Evolutionary conservation across 257 asterid species (phyloP).

Genomic region (Solanum chmielewskii): DNA sequence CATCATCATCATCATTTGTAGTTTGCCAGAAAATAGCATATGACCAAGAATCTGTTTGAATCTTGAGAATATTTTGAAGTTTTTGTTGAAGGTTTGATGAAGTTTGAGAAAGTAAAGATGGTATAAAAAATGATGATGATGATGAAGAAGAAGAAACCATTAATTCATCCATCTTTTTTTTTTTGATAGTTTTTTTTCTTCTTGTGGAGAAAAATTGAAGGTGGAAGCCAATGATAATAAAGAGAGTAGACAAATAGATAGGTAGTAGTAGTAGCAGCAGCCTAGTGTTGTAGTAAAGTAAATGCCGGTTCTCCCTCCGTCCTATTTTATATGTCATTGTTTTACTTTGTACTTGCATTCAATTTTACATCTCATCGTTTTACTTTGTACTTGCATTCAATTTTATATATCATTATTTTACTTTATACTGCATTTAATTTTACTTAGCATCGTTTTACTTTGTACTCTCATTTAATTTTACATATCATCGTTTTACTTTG

Average conservation of each 20-base stretch:
- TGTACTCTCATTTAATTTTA: no score
- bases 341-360: no score
- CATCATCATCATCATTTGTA: constrained; percentile 22
- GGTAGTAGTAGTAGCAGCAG: no score
- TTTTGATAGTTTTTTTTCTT: no score
- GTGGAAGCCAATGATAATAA: background rate
- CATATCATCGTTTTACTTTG: no score
- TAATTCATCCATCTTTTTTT: background rate
- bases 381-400: accelerated
- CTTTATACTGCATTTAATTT: no score
- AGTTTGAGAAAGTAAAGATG: background rate
- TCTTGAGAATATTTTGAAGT: constrained; percentile 37
- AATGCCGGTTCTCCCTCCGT: no score
- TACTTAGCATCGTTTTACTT: no score
- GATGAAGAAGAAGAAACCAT: background rate
- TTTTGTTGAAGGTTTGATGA: constrained; percentile 22
- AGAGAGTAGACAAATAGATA: background rate
- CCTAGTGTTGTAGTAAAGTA: no score
- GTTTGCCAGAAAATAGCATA: constrained; percentile 52
- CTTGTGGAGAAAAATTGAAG: background rate
- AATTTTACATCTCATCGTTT: no score
- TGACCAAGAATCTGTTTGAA: constrained; percentile 39
- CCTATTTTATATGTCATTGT: no score
- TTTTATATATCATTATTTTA: no score
- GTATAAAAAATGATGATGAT: background rate